Evolutionary conservation across 139 green algal genomes (phyloP), one percentile per base, ranked within the genome.

Genomic region (Closterium sp.): DNA sequence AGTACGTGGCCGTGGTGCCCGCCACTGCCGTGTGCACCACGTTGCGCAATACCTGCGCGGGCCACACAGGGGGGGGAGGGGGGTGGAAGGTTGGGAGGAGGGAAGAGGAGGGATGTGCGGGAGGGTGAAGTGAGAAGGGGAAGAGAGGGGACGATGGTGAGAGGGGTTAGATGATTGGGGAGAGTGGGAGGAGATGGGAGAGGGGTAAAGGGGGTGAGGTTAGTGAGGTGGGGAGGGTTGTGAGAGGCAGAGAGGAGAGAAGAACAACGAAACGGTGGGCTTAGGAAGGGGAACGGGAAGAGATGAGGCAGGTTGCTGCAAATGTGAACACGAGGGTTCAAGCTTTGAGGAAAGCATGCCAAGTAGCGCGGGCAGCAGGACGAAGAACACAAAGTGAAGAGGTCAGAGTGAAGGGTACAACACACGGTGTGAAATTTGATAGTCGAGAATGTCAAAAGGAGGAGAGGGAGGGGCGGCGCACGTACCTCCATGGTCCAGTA

Each of bases 1-100:
- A 94, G 88, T 89, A 94, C 1, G 91, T 94, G 31, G 91, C 88
- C 88, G 93, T 70, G 19, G 91, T 92, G 88, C 91, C 91, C 17
- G 91, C 28, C 89, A 90, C 89, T 17, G 91, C 93, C 22, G 93
- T 89, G 70, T 92, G 91, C 31, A 91, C 70, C 34, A 85, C 10
- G 62, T 94, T 94, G 42, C 31, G 88, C 10, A 94, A 34, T 2
- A 93, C 90, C 90, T 93, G 90, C 22, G 11, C 2, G n/a, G 84
- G 7, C 84, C 32, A 38, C 2, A 30, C 7, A 13, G 84, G 84
- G n/a, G 84, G 27, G 9, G 13, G 10, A 29, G 84, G 27, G 27
- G 13, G 84, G 84, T 31, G 27, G 84, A 4, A 38, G 84, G 2
- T 2, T 28, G 27, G 84, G 11, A 87, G n/a, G n/a, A 7, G 11